A percentile compares a stretch with the other conserved stretches of the same genome.
phyloP scores from a whole-genome alignment of 139 green algal genomes.

The Chlamydomonas applanata region DNA sequence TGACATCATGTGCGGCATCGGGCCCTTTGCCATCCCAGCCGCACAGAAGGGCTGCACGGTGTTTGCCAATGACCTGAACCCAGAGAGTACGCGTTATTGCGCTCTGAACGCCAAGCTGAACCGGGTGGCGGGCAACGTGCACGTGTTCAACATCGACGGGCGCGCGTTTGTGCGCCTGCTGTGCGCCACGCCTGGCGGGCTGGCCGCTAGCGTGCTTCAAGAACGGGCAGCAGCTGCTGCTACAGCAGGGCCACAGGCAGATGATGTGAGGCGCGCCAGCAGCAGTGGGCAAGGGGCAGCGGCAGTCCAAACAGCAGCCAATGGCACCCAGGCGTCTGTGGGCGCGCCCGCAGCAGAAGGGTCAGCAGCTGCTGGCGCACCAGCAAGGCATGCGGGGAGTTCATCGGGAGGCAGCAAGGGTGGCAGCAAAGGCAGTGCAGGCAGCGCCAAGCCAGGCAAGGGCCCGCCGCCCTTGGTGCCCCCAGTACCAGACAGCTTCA shows the following conservation, averaged over 20 bases:
- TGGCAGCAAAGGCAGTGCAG: not conserved
- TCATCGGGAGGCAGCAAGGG: not conserved
- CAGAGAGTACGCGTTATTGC: constrained; percentile 73
- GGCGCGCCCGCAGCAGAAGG: not conserved
- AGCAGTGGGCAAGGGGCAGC: constrained; percentile 2
- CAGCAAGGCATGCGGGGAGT: not conserved
- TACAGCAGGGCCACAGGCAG: constrained; percentile 6
- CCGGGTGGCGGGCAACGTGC: constrained; percentile 49
- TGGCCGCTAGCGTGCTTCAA: not conserved
- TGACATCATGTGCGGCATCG: constrained; percentile 92
- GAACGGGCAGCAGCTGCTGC: constrained; percentile 8
- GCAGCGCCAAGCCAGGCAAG: too few relatives aligned
- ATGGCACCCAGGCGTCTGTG: not conserved
- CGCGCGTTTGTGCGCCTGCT: constrained; percentile 72
- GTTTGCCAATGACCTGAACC: constrained; percentile 98
- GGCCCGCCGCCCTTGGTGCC: too few relatives aligned
- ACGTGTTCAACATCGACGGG: constrained; percentile 75
- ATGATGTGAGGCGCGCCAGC: too few relatives aligned
- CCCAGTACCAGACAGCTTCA: too few relatives aligned
- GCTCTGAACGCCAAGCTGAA: constrained; percentile 78
- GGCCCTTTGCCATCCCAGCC: constrained; percentile 95
- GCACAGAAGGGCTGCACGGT: constrained; percentile 77
- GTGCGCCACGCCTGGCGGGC: constrained; percentile 18
- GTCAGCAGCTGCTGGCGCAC: not conserved
- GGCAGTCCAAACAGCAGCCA: not conserved